Percentiles rank a stretch among this genome's conserved stretches.
Evolutionary conservation across 192 early-diverging fungal genomes (phyloP).

Genomic region (Pecoramyces ruminantium): DNA sequence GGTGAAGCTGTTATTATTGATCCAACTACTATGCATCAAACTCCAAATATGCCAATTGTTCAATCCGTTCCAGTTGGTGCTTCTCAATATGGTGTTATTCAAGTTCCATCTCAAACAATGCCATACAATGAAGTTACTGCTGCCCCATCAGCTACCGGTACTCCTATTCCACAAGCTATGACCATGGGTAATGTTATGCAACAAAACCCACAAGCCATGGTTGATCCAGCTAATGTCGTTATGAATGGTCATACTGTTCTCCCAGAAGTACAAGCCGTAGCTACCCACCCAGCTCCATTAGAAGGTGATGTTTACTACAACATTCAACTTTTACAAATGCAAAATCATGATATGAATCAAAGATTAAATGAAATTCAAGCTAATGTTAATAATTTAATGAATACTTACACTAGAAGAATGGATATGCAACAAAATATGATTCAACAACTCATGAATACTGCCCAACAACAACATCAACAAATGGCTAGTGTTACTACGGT

Average conservation of each 20-base stretch:
- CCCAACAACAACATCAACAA: background rate
- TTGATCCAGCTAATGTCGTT: background rate
- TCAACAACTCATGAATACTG: background rate
- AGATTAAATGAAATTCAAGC: background rate
- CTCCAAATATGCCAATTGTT: background rate
- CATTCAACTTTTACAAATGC: background rate
- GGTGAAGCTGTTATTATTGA: background rate
- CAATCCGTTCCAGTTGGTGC: background rate
- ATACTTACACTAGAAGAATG: background rate
- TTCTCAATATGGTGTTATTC: background rate
- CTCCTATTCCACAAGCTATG: background rate
- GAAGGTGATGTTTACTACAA: background rate
- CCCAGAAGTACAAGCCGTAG: background rate
- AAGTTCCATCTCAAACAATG: background rate
- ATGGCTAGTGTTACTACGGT: background rate
- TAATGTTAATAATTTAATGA: background rate
- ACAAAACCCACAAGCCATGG: background rate
- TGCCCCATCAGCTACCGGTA: background rate
- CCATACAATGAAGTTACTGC: background rate
- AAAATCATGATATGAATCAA: background rate
- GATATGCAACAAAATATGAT: background rate
- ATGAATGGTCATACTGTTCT: background rate
- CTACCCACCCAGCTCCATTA: background rate
- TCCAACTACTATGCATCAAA: background rate
- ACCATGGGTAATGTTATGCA: background rate